Evolutionary conservation across 1,139 yeast species (phyloP).

Genomic region (Debaryomyces singareniensis): DNA sequence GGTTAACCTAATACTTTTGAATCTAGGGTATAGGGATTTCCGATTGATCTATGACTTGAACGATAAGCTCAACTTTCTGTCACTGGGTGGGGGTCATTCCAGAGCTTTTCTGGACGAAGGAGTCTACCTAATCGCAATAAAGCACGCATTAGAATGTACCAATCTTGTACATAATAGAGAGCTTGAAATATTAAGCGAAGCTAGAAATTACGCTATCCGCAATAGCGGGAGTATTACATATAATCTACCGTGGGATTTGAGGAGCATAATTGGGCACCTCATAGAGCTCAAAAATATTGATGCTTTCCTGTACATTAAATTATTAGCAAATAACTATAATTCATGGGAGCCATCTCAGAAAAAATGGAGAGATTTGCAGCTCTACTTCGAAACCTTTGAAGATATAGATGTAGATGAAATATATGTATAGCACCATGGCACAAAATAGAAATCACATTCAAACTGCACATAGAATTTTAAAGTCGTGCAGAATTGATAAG

Average conservation of each 20-base stretch:
- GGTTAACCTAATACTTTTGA: constrained; percentile 27
- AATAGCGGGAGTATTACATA: constrained; percentile 10
- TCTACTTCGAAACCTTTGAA: constrained; percentile 31
- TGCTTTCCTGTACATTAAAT: constrained; percentile 19
- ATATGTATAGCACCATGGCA: constrained; percentile 6
- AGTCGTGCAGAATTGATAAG: too few species aligned
- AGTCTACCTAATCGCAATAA: constrained; percentile 25
- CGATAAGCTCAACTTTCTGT: constrained; percentile 21
- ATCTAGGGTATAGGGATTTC: constrained; percentile 33
- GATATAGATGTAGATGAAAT: constrained; percentile 30
- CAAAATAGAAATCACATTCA: too few species aligned
- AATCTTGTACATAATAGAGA: constrained; percentile 14
- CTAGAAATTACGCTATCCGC: neutral
- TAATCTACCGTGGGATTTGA: constrained; percentile 33
- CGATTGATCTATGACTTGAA: constrained; percentile 25
- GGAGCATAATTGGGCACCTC: constrained; percentile 33
- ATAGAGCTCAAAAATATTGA: constrained; percentile 32
- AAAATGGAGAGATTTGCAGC: constrained; percentile 36
- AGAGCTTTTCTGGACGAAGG: constrained; percentile 17
- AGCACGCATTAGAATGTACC: constrained; percentile 34
- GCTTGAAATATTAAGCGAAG: constrained; percentile 5
- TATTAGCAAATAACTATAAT: constrained; percentile 26
- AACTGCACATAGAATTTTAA: too few species aligned
- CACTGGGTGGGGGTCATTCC: constrained; percentile 24
- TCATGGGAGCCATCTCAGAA: constrained; percentile 36